Evolutionary conservation across 306 rosid genomes (phyloP).

Genomic region (Cucumis cinereus): DNA sequence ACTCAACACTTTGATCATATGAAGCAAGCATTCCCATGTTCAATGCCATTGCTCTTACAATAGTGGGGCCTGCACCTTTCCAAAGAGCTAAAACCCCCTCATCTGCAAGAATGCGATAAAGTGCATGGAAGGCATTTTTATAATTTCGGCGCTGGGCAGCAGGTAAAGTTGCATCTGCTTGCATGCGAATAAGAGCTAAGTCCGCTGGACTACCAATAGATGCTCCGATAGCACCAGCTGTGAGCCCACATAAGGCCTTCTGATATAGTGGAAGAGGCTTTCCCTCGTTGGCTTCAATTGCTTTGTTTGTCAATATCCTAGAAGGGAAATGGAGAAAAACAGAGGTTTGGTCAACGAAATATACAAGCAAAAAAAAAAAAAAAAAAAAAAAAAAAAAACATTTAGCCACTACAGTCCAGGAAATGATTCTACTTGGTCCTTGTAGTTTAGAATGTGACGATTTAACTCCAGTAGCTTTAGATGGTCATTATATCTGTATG

Average conservation of each 20-base stretch:
- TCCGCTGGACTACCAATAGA: conserved; percentile 86
- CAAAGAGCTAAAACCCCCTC: conserved; percentile 63
- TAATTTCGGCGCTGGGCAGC: conserved; percentile 81
- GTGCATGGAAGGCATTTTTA: conserved; percentile 94
- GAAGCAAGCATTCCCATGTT: conserved; percentile 98
- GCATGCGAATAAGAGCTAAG: conserved; percentile 95
- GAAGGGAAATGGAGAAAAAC: background rate
- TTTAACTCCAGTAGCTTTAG: background rate
- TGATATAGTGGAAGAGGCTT: conserved; percentile 95
- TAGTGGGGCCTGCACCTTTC: conserved; percentile 81
- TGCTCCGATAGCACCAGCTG: conserved; percentile 99
- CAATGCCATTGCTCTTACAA: conserved; percentile 71
- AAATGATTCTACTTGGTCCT: background rate
- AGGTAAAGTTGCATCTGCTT: conserved; percentile 93
- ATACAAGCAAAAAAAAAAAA: background rate
- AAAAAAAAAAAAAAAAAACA: background rate
- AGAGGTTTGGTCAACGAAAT: too few species aligned
- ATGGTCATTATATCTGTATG: background rate
- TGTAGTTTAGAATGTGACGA: background rate
- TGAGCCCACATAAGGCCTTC: conserved; percentile 91
- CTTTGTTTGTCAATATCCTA: conserved; percentile 75
- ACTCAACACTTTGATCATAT: conserved; percentile 87
- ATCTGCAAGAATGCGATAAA: conserved; percentile 44
- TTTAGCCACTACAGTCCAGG: background rate
- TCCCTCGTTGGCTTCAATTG: conserved; percentile 91